Evolutionary conservation across 2,329 filamentous ascomycete species (phyloP), one percentile per base, ranked within the genome.

Genomic region (Penicillium sclerotigenum): DNA sequence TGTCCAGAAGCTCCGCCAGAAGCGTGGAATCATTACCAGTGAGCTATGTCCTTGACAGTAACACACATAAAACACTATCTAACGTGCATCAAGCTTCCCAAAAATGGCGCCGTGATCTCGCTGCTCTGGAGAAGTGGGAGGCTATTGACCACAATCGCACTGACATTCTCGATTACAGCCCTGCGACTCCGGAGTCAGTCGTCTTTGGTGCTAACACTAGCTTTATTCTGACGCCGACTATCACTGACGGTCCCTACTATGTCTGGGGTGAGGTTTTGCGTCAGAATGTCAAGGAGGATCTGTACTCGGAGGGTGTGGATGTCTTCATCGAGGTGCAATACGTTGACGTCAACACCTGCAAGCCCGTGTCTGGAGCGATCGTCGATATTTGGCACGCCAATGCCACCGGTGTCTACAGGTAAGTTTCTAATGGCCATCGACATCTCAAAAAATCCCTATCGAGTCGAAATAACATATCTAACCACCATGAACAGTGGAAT

Each of bases 301-400:
- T 65, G 9, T 68, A 69, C 58, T 71, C 59, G 2, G 66, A 71
- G 0, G 78, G 78, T n/a, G 68, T 80, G 10, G 74, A 76, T 7
- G 48, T 77, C 47, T 71, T 73, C 59, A 62, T 80, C 11, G 77
- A 80, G 56, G 59, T 80, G 11, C 75, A 78, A 41, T 78, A 78
- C 61, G 72, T 80, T 51, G 77, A 80, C 58, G 71, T 79, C 52
- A 73, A 74, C 49, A 79, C 75, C 29, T 80, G 78, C 67, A 65
- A 69, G 47, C 72, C 77, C 1, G 68, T 75, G 0, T 66, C 68
- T 1, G 66, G 70, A 9, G 70, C 77, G 3, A 58, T 75, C 16
- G 68, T 79, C 37, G 77, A 80, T 59, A 75, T 78, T 42, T 80
- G 77, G 78, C 71, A 76, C 37, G 77, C 76, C 67, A 80, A 80